Evolutionary conservation across 2,329 filamentous ascomycete species (phyloP).

Genomic region (Aspergillus pseudoterreus): DNA sequence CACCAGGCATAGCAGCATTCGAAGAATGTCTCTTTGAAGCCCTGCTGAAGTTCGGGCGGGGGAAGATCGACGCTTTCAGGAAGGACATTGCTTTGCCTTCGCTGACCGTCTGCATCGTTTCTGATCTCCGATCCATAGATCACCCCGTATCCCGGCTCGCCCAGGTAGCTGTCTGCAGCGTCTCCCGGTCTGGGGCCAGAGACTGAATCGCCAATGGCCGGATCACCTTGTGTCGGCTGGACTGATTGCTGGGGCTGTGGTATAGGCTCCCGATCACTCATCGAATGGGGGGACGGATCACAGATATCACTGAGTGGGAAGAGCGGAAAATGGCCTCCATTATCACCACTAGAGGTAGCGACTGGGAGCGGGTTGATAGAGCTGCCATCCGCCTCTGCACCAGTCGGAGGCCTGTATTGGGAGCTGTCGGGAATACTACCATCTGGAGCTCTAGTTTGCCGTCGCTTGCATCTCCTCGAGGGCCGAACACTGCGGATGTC

Average conservation of each 20-base stretch:
- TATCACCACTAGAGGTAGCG: not conserved
- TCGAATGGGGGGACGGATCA: not conserved
- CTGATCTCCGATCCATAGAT: slow-evolving; percentile 11
- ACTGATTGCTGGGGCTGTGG: not conserved
- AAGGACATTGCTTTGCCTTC: slow-evolving; percentile 1
- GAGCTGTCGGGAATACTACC: not conserved
- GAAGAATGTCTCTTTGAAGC: slow-evolving; percentile 11
- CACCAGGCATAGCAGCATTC: slow-evolving; percentile 10
- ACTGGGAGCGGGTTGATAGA: not conserved
- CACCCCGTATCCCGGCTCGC: not conserved
- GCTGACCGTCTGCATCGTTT: slow-evolving; percentile 9
- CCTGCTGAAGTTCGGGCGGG: slow-evolving; percentile 9
- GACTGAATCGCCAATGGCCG: not conserved
- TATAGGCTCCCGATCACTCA: not conserved
- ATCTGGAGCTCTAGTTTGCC: not conserved
- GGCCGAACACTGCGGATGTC: slow-evolving; percentile 4
- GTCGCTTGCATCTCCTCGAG: slow-evolving; percentile 1
- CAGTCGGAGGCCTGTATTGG: not conserved
- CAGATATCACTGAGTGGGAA: not conserved
- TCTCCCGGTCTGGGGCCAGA: not conserved
- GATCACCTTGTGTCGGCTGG: not conserved
- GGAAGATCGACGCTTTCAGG: slow-evolving; percentile 2
- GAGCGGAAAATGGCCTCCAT: not conserved
- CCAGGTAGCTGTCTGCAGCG: slow-evolving; percentile 2
- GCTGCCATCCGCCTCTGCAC: not conserved